Evolutionary conservation across 768 basidiomycete species (phyloP), one percentile per base, ranked within the genome.

Genomic region (Gymnopilus dilepis): DNA sequence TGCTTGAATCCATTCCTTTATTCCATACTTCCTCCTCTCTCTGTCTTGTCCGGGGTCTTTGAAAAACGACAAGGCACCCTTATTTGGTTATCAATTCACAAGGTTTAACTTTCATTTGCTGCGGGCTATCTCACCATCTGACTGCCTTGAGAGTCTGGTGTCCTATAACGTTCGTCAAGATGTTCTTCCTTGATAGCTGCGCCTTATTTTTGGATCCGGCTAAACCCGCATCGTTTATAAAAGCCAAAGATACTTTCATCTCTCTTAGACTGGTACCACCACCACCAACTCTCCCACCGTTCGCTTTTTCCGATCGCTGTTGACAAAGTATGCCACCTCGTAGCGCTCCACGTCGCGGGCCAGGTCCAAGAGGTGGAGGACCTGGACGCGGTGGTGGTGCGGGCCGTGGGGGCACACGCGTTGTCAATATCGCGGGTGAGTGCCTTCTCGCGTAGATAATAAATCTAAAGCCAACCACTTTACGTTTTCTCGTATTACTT

Each of bases 361-460:
- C 56, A 41, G 66, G 58, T 59, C 67, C 63, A 55, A 54, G 66
- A 55, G 70, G 65, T 63, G 65, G 69, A 58, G 68, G 65, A 24
- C 60, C 60, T 61, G 62, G 67, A 53, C 67, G 66, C 65, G 73
- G 75, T 33, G 57, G 66, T 64, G 73, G 70, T 59, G 70, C 72
- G 67, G 67, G 64, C 65, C 76, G 73, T 63, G 74, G 69, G 41
- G 69, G 69, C 67, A 61, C 63, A 60, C 63, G 68, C 4, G 62
- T 65, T 62, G 63, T 67, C 67, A 61, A 59, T 56, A 63, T 69
- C 57, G 73, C 72, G 68, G 73, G 74, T 77, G 68, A 74, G 72
- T 70, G 40, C 58, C 15, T 42, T 43, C 38, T 64, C 67, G 64
- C 65, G 28, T 67, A 67, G 51, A 58, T 47, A 63, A 62, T 45